phyloP scores from a whole-genome alignment of 2,329 filamentous ascomycete species.

The Stylonectria norvegica region DNA sequence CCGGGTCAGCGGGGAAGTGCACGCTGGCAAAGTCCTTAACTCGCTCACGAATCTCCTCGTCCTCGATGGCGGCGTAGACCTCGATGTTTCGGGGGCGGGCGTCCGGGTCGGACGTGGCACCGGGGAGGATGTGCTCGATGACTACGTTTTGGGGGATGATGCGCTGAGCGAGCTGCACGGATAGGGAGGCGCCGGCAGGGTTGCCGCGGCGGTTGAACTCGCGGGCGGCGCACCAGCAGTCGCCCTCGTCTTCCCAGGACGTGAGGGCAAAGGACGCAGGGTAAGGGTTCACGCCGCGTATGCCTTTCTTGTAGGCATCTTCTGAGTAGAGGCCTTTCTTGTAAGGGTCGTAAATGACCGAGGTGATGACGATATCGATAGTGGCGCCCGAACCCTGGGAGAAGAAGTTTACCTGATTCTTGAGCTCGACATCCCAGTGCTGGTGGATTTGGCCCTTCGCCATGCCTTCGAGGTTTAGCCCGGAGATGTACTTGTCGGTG shows the following conservation, averaged over 20 bases:
- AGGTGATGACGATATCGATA: conserved; percentile 59
- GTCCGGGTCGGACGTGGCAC: conserved; percentile 58
- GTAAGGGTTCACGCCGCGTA: conserved; percentile 15
- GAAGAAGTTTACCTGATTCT: conserved; percentile 70
- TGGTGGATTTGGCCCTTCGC: conserved; percentile 45
- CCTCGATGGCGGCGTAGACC: conserved; percentile 60
- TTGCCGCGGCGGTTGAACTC: conserved; percentile 38
- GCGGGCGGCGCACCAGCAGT: conserved; percentile 77
- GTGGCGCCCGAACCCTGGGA: conserved; percentile 60
- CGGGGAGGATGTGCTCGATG: conserved; percentile 66
- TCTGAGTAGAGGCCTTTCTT: conserved; percentile 11
- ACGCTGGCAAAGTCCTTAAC: conserved; percentile 42
- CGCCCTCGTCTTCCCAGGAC: conserved; percentile 73
- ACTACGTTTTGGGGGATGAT: conserved; percentile 68
- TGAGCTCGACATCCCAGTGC: conserved; percentile 43
- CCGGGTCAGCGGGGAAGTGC: conserved; percentile 36
- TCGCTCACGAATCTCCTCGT: conserved; percentile 39
- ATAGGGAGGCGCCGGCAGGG: conserved; percentile 60
- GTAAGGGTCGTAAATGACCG: conserved; percentile 49
- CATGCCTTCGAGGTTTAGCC: conserved; percentile 46
- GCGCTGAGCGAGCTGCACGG: conserved; percentile 54
- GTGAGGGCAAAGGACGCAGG: conserved; percentile 55
- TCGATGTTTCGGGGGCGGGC: conserved; percentile 67
- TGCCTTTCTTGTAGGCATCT: conserved; percentile 16
- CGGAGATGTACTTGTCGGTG: conserved; percentile 42